Evolutionary conservation across 306 rosid genomes (phyloP), one percentile per base, ranked within the genome.

Genomic region (Begonia loranthoides): DNA sequence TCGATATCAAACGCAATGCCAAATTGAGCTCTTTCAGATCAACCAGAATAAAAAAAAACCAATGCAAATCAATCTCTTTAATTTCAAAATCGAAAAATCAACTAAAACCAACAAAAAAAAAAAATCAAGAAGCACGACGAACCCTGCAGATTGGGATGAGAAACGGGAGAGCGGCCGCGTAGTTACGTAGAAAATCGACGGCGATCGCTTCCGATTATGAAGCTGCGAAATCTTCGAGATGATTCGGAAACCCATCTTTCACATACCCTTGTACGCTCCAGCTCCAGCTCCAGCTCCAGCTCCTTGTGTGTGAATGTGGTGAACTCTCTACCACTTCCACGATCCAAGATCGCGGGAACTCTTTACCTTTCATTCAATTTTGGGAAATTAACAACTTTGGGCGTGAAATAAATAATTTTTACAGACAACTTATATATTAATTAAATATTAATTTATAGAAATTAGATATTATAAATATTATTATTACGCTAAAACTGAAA

Each of bases 1-100:
- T 90, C 97, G 51, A 90, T 90, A 83, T 90, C 97, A 64, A 90
- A 85, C 13, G 95, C 94, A 55, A 85, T 74, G 63, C 83, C 97
- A 45, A 82, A 79, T 1, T 78, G 61, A 60, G 80, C 54, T 51
- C 86, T 83, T 28, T 28, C 36, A 28, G 71, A 9, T 4, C 52
- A 51, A 73, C n/a, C 57, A 36, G 6, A 5, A 39, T 6, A 21
- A 38, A 33, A 41, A 51, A 17, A 47, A n/a, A n/a, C n/a, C 56
- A 52, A 17, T 17, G 0, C 13, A 41, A 19, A 17, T 41, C 13
- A 13, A 17, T 15, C 49, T 52, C 51, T 13, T 28, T 15, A 39
- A 16, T 12, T 9, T 39, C 17, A 55, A 6, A 21, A 3, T 33
- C 3, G 9, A n/a, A 15, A 52, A 50, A 22, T 1, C 9, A 45